Conservation (phyloP, 139 green algal species). For the Chlamydomonas schloesseri region DNA sequence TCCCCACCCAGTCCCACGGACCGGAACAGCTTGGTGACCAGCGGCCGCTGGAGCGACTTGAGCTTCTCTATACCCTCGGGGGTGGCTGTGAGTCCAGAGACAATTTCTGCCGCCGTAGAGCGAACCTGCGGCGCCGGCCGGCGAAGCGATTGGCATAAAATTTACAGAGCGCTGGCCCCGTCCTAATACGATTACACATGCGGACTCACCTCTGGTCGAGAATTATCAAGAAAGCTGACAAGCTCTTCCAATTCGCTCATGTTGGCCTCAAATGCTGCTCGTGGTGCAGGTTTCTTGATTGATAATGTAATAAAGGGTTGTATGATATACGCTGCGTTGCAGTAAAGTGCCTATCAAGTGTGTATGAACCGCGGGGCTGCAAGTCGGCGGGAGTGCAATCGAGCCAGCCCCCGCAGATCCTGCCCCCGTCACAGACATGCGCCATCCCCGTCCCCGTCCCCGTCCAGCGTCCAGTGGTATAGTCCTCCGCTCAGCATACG, state of each 20-base stretch:
- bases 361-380: too few species aligned
- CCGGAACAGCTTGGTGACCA: slow-evolving; percentile 68
- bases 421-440: too few species aligned
- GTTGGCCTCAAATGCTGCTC: too few species aligned
- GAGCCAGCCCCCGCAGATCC: too few species aligned
- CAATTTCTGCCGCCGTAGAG: slow-evolving; percentile 69
- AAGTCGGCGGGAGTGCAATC: too few species aligned
- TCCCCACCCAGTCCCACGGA: slow-evolving; percentile 42
- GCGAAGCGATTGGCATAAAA: not conserved
- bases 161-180: not conserved
- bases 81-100: slow-evolving; percentile 72
- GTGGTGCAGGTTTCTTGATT: not conserved
- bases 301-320: too few species aligned
- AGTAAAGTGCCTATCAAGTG: too few species aligned
- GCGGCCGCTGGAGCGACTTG: not conserved
- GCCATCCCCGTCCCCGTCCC: too few species aligned
- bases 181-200: not conserved
- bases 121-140: slow-evolving; percentile 50
- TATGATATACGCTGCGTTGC: too few species aligned
- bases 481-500: too few species aligned
- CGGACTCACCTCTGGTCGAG: slow-evolving; percentile 4
- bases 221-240: slow-evolving; percentile 15
- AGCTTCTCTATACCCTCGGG: slow-evolving; percentile 74
- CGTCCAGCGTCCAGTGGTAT: too few species aligned
- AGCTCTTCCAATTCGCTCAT: slow-evolving; percentile 27